phyloP scores from a whole-genome alignment of 257 asterid species.

The Solanum dulcamara region DNA sequence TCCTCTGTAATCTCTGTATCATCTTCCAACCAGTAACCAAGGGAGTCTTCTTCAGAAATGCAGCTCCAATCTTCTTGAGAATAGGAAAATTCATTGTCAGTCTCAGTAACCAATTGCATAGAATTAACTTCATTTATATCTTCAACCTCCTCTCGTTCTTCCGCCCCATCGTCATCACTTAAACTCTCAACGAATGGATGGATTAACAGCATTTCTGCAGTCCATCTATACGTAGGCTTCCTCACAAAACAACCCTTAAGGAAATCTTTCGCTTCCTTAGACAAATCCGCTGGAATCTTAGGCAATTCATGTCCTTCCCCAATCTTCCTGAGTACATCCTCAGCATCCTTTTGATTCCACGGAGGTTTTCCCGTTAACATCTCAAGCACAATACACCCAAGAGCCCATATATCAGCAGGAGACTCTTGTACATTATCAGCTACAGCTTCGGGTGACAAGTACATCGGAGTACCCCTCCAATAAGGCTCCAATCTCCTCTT shows the following conservation, averaged over 20 bases:
- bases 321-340: conserved; percentile 40
- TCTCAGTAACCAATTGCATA: conserved; percentile 31
- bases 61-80: conserved; percentile 18
- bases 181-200: conserved; percentile 52
- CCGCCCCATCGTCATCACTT: conserved; percentile 21
- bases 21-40: conserved; percentile 39
- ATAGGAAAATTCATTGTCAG: conserved; percentile 27
- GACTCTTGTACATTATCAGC: conserved; percentile 46
- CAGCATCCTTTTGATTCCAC: conserved; percentile 30
- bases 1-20: conserved; percentile 20
- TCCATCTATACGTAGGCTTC: conserved; percentile 52
- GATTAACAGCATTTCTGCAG: conserved; percentile 67
- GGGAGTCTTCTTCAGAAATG: conserved; percentile 18
- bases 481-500: conserved; percentile 66
- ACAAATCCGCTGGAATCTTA: conserved; percentile 28
- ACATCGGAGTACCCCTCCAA: conserved; percentile 79
- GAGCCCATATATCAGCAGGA: conserved; percentile 78
- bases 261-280: conserved; percentile 58
- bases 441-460: conserved; percentile 69
- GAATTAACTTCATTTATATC: conserved; percentile 43
- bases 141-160: conserved; percentile 25
- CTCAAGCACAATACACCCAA: conserved; percentile 73
- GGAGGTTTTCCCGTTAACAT: conserved; percentile 73
- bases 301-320: conserved; percentile 44
- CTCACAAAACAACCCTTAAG: conserved; percentile 74